Evolutionary conservation across 805 yeast genomes (phyloP), one percentile per base, ranked within the genome.

Genomic region (Lachancea kluyveri): DNA sequence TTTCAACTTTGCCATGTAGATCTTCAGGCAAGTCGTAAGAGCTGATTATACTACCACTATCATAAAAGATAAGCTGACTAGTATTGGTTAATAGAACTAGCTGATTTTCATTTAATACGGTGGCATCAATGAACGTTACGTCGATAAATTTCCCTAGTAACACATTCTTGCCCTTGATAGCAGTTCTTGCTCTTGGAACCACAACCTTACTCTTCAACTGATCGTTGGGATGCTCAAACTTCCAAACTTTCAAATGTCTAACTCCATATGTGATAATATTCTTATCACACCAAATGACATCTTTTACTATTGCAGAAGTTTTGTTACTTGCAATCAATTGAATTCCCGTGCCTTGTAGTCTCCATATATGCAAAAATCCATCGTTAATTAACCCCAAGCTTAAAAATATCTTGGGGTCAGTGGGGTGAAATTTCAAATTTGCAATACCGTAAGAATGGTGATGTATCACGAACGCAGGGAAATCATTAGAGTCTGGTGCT

Each of bases 401-500:
- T 20, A 79, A 70, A 20, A 81, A 54, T 34, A 50, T 62, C 24
- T 54, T 60, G 31, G 79, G 77, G 39, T 76, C 73, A 0, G 21
- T 26, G 6, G 76, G 74, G 0, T 83, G 72, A 48, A 81, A 81
- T 13, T 60, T 54, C 11, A 81, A 43, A 6, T 63, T 58, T 21
- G 68, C 62, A 11, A 81, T 64, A 0, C 88, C 90, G 53, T 75
- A 81, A 8, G 69, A 63, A 52, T 81, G 92, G 39, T 78, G 86
- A 33, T 64, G 55, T 1, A 77, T 66, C 10, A 68, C 59, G 6
- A 72, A 70, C 5, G 77, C 51, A 1, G 85, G 83, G n/a, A 48
- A 53, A 4, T 57, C 46, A 8, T 60, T 46, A 28, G 74, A 63
- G 39, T 67, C 67, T 10, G 67, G 61, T 0, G 78, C 77, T 10